These are phyloP conservation scores for Spathaspora arborariae DNA, from an alignment of 805 yeast genomes.

Conservation along the genomic window DNA sequence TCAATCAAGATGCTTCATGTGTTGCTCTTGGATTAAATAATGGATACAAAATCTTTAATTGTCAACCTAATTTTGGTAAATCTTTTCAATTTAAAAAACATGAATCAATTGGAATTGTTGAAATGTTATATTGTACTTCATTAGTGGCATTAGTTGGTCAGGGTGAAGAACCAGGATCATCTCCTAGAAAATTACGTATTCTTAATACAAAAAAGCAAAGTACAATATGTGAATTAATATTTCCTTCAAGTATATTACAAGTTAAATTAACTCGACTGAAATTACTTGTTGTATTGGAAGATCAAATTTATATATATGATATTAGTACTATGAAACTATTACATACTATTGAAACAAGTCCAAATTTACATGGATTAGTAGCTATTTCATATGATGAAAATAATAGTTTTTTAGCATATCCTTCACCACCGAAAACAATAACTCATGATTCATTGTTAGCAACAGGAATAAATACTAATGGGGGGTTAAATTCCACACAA, in stretches of 20 bases:
- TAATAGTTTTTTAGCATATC: constrained; percentile 61
- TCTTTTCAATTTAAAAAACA: constrained; percentile 30
- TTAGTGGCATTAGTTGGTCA: constrained; percentile 78
- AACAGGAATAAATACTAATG: constrained; percentile 37
- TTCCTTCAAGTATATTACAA: constrained; percentile 38
- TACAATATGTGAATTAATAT: constrained; percentile 41
- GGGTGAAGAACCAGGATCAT: constrained; percentile 64
- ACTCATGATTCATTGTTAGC: constrained; percentile 40
- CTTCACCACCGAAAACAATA: constrained; percentile 65
- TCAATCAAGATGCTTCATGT: constrained; percentile 88
- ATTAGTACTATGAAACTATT: constrained; percentile 36
- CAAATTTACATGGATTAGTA: constrained; percentile 50
- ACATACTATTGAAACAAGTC: constrained; percentile 44
- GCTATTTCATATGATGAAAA: constrained; percentile 47
- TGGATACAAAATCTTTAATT: constrained; percentile 74
- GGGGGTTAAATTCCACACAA: constrained; percentile 36
- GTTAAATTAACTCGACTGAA: constrained; percentile 33
- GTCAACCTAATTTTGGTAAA: constrained; percentile 46
- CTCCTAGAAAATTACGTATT: constrained; percentile 80
- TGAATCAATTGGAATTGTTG: constrained; percentile 68
- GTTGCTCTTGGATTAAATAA: constrained; percentile 67
- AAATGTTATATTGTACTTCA: constrained; percentile 88
- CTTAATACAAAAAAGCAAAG: constrained; percentile 72
- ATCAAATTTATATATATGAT: constrained; percentile 43
- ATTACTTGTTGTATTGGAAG: constrained; percentile 37